Evolutionary conservation across 1,284 basidiomycete species (phyloP), one percentile per base, ranked within the genome.

Genomic region (Athelia sp.): DNA sequence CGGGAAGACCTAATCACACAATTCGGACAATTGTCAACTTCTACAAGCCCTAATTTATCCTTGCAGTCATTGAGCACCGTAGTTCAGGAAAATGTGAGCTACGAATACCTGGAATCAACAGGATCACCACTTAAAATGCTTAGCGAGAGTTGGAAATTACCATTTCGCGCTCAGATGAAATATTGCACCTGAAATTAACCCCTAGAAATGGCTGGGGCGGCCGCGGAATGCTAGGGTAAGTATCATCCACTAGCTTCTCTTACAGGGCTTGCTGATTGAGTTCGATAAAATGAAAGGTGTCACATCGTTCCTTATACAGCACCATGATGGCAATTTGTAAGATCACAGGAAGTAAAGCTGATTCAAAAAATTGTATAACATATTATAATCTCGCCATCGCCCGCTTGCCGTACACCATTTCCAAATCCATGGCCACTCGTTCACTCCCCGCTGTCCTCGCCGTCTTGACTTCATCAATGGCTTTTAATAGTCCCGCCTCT

Each of bases 141-240:
- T 18, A 75, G 73, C 63, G 67, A 44, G 64, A 62, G 26, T 68
- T 77, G 43, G 53, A 63, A 17, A 66, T 79, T 52, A 69, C 66
- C 47, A 65, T 76, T 19, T 56, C 71, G 9, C 72, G 75, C n/a
- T 57, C 59, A 4, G 64, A 56, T 3, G 54, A 67, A 50, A 59
- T 52, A 3, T 54, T 69, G 6, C 62, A 64, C 2, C 56, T 87
- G 29, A 69, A 59, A 10, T 69, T 87, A 19, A 78, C 70, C 9
- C 84, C 85, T 3, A 63, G 75, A 48, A 72, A 66, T n/a, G 36
- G 36, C 36, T 87, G 84, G 84, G 82, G 82, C 51, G 92, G 92
- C 1, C 74, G 90, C 50, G 92, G 93, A 13, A 72, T 88, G 61
- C 70, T 95, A 23, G 92, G 92, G 90, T 89, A 52, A 59, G 82